phyloP scores from a whole-genome alignment of 2,329 filamentous ascomycete genomes.

The Zymoseptoria tritici region DNA sequence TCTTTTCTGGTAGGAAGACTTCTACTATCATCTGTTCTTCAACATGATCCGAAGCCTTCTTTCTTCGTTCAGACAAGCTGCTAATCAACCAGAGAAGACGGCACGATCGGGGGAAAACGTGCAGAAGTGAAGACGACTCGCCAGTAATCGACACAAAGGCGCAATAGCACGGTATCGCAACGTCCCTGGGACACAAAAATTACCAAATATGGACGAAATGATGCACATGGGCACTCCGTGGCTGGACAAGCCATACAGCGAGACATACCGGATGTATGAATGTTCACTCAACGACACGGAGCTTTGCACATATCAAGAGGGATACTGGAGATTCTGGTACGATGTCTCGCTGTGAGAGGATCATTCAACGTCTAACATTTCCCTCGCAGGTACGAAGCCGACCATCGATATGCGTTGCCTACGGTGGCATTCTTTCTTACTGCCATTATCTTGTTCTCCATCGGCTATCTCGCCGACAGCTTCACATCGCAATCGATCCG shows the following conservation, averaged over 20 bases:
- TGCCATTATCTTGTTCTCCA: slow-evolving; percentile 42
- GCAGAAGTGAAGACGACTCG: neutral
- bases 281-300: slow-evolving; percentile 30
- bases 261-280: slow-evolving; percentile 30
- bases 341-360: neutral
- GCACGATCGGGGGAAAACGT: neutral
- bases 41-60: neutral
- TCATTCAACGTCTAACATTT: neutral
- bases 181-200: neutral
- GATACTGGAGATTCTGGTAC: slow-evolving; percentile 44
- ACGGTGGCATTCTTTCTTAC: slow-evolving; percentile 49
- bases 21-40: neutral
- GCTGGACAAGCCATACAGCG: slow-evolving; percentile 37
- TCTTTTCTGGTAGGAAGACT: neutral
- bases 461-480: slow-evolving; percentile 30
- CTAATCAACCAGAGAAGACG: neutral
- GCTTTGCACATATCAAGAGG: slow-evolving; percentile 40
- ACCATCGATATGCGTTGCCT: slow-evolving; percentile 46
- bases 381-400: slow-evolving; percentile 39
- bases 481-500: neutral
- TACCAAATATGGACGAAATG: slow-evolving; percentile 6
- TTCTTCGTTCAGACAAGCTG: neutral
- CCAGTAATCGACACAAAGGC: neutral
- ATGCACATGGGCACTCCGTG: slow-evolving; percentile 24
- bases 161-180: neutral